Percentiles rank a stretch among this genome's conserved stretches.
Conservation (phyloP, 768 basidiomycete genomes). For the Suillus ampliporus region DNA sequence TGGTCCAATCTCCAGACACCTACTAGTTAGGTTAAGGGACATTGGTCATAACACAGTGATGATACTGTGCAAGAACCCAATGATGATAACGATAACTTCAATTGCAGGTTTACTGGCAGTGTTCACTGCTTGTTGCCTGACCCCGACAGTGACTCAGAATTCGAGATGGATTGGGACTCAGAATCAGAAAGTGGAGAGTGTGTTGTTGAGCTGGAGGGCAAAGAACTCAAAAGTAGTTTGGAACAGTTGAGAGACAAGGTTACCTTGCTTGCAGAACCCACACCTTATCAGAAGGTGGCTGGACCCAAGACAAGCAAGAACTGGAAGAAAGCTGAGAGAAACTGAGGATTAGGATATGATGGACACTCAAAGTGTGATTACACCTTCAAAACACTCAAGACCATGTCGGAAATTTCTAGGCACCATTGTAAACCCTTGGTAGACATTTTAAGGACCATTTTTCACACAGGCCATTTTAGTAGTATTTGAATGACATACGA, state of each 20-base stretch:
- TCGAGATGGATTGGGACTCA: not conserved
- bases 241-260: not conserved
- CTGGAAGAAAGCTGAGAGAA: slow-evolving; percentile 4
- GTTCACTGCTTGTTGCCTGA: slow-evolving; percentile 3
- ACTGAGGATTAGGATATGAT: not conserved
- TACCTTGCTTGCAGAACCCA: not conserved
- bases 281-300: slow-evolving; percentile 3
- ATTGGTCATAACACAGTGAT: no score
- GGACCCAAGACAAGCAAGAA: not conserved
- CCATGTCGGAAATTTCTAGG: not conserved
- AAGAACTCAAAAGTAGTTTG: not conserved
- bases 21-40: no score
- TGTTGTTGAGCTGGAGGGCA: not conserved
- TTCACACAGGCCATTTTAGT: not conserved
- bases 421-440: slow-evolving; percentile 1
- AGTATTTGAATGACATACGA: not conserved
- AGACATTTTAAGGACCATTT: slow-evolving; percentile 6
- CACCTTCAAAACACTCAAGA: no score
- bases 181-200: not conserved
- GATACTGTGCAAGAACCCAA: no score
- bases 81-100: not conserved
- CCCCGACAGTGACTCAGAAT: not conserved
- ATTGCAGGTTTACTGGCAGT: not conserved
- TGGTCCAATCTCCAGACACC: no score
- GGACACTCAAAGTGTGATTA: not conserved